These are phyloP conservation scores for Lactarius deliciosus DNA, from an alignment of 768 basidiomycete genomes.

Conservation along the genomic window DNA sequence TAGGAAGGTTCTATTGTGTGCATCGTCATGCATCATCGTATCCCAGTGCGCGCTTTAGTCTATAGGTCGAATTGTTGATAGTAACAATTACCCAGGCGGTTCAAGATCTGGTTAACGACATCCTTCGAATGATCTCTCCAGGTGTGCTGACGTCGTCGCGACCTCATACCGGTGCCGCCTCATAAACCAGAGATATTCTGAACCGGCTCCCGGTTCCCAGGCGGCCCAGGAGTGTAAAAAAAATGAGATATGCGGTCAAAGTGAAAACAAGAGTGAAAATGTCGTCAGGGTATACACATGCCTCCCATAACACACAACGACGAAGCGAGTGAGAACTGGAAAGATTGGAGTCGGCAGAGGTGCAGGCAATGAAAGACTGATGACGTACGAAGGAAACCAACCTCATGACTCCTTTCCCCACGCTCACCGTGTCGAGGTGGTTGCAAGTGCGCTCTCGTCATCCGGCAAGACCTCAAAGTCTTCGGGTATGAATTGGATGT, in stretches of 20 bases:
- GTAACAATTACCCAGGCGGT: not conserved
- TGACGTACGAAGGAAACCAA: not conserved
- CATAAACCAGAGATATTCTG: not conserved
- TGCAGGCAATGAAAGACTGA: not conserved
- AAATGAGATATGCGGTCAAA: not conserved
- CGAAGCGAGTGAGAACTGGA: not conserved
- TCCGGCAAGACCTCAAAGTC: conserved; percentile 8
- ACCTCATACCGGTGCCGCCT: not conserved
- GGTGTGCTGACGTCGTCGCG: not conserved
- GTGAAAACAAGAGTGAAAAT: not conserved
- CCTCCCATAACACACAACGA: not conserved
- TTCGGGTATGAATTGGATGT: conserved; percentile 22
- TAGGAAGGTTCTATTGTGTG: not conserved
- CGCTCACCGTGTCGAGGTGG: not conserved
- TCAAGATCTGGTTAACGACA: not conserved
- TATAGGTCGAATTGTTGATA: not conserved
- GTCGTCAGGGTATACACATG: not conserved
- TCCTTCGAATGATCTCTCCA: not conserved
- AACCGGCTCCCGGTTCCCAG: not conserved
- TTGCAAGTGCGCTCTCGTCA: conserved; percentile 1
- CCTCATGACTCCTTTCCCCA: not conserved
- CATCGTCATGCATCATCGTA: not conserved
- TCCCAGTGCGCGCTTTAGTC: not conserved
- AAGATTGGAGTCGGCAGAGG: not conserved
- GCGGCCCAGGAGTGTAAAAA: not conserved